Percentiles rank a stretch among this genome's conserved stretches.
phyloP scores from a whole-genome alignment of 768 basidiomycete species.

The Lactifluus rugatus region DNA sequence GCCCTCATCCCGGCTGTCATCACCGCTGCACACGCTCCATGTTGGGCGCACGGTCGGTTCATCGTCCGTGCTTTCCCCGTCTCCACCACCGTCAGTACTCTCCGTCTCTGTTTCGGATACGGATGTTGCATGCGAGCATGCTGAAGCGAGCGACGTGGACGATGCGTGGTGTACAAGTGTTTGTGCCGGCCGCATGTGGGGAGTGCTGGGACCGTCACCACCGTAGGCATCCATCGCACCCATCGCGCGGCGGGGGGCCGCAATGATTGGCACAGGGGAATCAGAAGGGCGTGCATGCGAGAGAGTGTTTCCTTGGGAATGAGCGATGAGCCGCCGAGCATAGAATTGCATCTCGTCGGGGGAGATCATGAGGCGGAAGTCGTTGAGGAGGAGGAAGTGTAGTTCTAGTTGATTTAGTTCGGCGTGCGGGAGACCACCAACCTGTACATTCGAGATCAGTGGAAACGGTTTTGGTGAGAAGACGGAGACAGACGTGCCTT shows the following conservation, averaged over 20 bases:
- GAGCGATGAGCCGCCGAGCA: slow-evolving; percentile 78
- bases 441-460: slow-evolving; percentile 37
- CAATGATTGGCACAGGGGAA: slow-evolving; percentile 10
- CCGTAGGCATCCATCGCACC: slow-evolving; percentile 36
- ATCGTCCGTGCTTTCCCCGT: slow-evolving; percentile 58
- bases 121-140: slow-evolving; percentile 23
- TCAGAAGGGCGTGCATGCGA: background rate
- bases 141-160: slow-evolving; percentile 23
- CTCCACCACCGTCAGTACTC: slow-evolving; percentile 23
- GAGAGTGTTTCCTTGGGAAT: slow-evolving; percentile 36
- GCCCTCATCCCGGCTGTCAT: slow-evolving; percentile 7
- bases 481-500: slow-evolving; percentile 49
- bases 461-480: background rate
- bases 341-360: slow-evolving; percentile 91
- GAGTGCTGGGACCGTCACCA: slow-evolving; percentile 19
- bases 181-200: slow-evolving; percentile 10
- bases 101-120: slow-evolving; percentile 31
- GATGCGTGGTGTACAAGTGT: slow-evolving; percentile 15
- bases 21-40: slow-evolving; percentile 11
- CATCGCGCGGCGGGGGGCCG: slow-evolving; percentile 33
- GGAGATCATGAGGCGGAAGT: slow-evolving; percentile 84
- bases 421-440: slow-evolving; percentile 86
- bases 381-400: slow-evolving; percentile 92
- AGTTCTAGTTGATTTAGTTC: slow-evolving; percentile 96
- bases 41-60: slow-evolving; percentile 68